These are phyloP conservation scores for Euptelea pleiosperma DNA, from an alignment of 164 flowering plant species.

Conservation along the genomic window DNA sequence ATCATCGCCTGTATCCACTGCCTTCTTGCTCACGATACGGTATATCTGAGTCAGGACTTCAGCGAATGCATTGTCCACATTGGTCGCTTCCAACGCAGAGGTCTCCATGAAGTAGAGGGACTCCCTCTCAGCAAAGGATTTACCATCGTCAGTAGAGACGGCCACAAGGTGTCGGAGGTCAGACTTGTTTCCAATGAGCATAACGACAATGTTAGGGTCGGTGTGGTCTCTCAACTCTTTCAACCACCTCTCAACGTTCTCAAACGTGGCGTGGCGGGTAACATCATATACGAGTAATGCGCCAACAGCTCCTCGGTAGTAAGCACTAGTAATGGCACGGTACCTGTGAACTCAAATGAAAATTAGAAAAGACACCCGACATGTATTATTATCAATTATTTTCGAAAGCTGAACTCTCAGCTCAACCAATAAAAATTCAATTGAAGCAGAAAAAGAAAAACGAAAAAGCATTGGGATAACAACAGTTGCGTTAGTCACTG, in stretches of 20 bases:
- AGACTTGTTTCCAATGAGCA: slow-evolving; percentile 73
- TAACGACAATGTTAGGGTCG: slow-evolving; percentile 66
- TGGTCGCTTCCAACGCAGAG: slow-evolving; percentile 62
- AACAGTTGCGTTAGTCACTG: too few species aligned
- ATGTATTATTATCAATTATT: too few species aligned
- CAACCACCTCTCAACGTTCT: slow-evolving; percentile 63
- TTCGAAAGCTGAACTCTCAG: too few species aligned
- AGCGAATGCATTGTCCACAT: slow-evolving; percentile 64
- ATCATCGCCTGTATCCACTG: slow-evolving; percentile 60
- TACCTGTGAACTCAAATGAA: slow-evolving; percentile 35
- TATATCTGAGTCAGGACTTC: slow-evolving; percentile 66
- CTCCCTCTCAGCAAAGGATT: slow-evolving; percentile 57
- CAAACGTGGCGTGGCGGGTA: slow-evolving; percentile 59
- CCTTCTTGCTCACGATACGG: slow-evolving; percentile 54
- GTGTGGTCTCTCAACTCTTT: slow-evolving; percentile 65
- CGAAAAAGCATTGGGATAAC: too few species aligned
- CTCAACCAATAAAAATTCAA: too few species aligned
- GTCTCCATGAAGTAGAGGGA: slow-evolving; percentile 72
- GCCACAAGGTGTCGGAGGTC: slow-evolving; percentile 70
- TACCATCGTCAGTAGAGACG: slow-evolving; percentile 60
- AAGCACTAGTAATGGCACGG: slow-evolving; percentile 78
- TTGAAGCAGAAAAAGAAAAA: too few species aligned
- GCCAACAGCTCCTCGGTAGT: slow-evolving; percentile 72
- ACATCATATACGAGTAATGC: slow-evolving; percentile 67
- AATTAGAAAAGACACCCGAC: too few species aligned